These are phyloP conservation scores for Colletotrichum musae DNA, from an alignment of 2,329 filamentous ascomycete species.

Conservation along the genomic window DNA sequence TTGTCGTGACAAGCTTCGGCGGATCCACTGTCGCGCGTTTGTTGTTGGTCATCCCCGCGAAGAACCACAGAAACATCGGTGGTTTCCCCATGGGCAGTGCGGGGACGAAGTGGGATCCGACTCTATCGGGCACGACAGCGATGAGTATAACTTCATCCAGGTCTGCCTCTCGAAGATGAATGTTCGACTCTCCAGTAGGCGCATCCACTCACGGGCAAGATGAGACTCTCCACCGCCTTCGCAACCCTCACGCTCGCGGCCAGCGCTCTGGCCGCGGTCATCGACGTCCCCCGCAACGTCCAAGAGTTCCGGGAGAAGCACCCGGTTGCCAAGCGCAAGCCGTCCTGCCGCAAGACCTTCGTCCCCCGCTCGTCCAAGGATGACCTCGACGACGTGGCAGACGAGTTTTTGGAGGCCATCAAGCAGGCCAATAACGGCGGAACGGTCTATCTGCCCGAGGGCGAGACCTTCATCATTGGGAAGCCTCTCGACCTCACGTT, in stretches of 20 bases:
- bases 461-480: constrained; percentile 70
- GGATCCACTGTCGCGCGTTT: neutral
- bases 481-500: constrained; percentile 72
- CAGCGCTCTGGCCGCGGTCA: constrained; percentile 44
- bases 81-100: neutral
- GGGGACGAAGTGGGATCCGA: neutral
- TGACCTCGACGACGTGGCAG: constrained; percentile 69
- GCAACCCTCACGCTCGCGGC: constrained; percentile 25
- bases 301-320: constrained; percentile 56
- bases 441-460: constrained; percentile 67
- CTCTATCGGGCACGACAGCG: neutral
- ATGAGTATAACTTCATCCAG: neutral
- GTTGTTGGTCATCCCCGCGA: neutral
- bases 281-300: constrained; percentile 51
- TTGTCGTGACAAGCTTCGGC: neutral
- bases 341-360: constrained; percentile 51
- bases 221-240: constrained; percentile 42
- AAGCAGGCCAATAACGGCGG: constrained; percentile 72
- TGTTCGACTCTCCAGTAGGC: neutral
- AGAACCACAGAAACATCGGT: neutral
- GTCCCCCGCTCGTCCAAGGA: constrained; percentile 67
- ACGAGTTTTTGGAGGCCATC: constrained; percentile 68
- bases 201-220: constrained; percentile 23
- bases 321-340: constrained; percentile 49
- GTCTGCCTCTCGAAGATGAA: neutral